Conservation (phyloP, 2,329 filamentous ascomycete genomes). For the Fusarium pseudoanthophilum region DNA sequence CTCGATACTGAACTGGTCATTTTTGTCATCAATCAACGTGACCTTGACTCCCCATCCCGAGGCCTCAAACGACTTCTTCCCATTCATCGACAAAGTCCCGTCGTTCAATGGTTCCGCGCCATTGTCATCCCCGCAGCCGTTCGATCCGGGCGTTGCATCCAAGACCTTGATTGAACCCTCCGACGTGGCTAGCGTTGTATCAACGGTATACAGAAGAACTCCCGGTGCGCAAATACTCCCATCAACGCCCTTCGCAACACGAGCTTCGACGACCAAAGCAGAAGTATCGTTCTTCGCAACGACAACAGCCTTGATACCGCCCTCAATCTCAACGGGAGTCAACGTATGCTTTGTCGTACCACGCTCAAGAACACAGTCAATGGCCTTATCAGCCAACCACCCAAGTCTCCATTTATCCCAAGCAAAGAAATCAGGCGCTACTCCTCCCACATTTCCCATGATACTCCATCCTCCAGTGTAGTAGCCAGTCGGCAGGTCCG, state of each 20-base stretch:
- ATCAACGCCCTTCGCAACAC: slow-evolving; percentile 43
- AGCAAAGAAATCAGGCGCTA: slow-evolving; percentile 51
- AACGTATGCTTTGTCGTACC: slow-evolving; percentile 45
- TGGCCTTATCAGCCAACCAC: slow-evolving; percentile 48
- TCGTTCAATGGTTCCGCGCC: slow-evolving; percentile 45
- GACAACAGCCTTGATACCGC: slow-evolving; percentile 26
- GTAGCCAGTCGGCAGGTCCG: slow-evolving; percentile 35
- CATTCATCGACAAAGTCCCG: slow-evolving; percentile 42
- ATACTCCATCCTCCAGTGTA: slow-evolving; percentile 52
- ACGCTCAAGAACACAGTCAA: slow-evolving; percentile 46
- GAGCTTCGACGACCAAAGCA: slow-evolving; percentile 49
- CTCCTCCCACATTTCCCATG: slow-evolving; percentile 51
- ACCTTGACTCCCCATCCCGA: slow-evolving; percentile 29
- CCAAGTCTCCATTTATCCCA: slow-evolving; percentile 55
- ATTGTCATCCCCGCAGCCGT: slow-evolving; percentile 42
- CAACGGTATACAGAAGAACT: slow-evolving; percentile 51
- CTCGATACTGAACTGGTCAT: neutral
- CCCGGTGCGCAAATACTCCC: slow-evolving; percentile 46
- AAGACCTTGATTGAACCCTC: slow-evolving; percentile 48
- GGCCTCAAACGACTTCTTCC: slow-evolving; percentile 5
- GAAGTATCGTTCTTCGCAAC: slow-evolving; percentile 18
- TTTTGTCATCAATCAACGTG: slow-evolving; percentile 5
- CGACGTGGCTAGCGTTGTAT: slow-evolving; percentile 44
- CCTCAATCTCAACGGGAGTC: slow-evolving; percentile 10
- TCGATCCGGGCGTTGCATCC: slow-evolving; percentile 46